phyloP scores from a whole-genome alignment of 352 stramenopile species.

The Pythium dissimile region DNA sequence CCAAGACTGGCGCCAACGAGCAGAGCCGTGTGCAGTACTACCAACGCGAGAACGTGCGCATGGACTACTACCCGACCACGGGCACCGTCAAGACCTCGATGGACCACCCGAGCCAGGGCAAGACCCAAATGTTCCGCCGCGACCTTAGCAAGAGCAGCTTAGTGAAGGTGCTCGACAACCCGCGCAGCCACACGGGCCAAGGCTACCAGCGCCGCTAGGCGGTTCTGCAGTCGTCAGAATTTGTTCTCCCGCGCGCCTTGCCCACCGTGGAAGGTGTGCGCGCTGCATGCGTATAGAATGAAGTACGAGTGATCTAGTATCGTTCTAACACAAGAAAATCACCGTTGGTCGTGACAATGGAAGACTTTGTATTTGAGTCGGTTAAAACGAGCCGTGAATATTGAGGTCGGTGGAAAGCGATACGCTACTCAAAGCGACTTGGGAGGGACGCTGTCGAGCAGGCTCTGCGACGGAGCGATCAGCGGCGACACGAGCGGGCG shows the following conservation, averaged over 20 bases:
- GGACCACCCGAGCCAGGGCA: slow-evolving; percentile 23
- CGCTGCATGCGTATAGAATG: not conserved
- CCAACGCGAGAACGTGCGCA: slow-evolving; percentile 23
- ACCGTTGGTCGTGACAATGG: too few relatives aligned
- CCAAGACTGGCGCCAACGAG: slow-evolving; percentile 20
- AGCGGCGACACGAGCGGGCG: slow-evolving; percentile 55
- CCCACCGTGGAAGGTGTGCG: not conserved
- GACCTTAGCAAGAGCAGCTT: slow-evolving; percentile 21
- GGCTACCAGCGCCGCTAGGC: slow-evolving; percentile 19
- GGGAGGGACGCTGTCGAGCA: slow-evolving; percentile 11
- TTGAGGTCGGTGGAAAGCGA: not conserved
- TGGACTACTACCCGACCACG: slow-evolving; percentile 28
- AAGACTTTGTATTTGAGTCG: too few relatives aligned
- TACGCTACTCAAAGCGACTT: slow-evolving; percentile 17
- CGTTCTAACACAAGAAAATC: not conserved
- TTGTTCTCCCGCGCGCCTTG: too few relatives aligned
- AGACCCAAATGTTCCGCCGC: slow-evolving; percentile 26
- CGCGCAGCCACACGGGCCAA: slow-evolving; percentile 20
- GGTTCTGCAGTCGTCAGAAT: too few relatives aligned
- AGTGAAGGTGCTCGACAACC: slow-evolving; percentile 23
- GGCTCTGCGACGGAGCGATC: slow-evolving; percentile 31
- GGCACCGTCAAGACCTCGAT: slow-evolving; percentile 24
- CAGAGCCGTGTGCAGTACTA: slow-evolving; percentile 26
- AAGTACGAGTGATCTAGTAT: not conserved
- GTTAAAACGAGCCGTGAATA: too few relatives aligned